Conservation (phyloP, 1,139 yeast species). For the Nakaseomyces nivariensis region DNA sequence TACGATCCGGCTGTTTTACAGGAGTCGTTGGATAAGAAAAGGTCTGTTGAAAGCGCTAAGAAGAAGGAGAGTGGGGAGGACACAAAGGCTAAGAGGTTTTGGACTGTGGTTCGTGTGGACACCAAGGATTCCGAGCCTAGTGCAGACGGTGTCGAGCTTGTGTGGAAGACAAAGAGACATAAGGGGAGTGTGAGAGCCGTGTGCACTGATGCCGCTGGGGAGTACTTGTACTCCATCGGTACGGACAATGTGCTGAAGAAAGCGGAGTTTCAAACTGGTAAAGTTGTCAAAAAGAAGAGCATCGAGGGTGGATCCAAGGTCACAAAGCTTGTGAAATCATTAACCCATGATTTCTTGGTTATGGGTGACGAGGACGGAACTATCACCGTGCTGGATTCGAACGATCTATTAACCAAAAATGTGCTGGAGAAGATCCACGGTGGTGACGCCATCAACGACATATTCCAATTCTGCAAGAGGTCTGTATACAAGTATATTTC, state of each 20-base stretch:
- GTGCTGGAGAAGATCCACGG: constrained; percentile 44
- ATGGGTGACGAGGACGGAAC: constrained; percentile 78
- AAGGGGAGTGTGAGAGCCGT: constrained; percentile 79
- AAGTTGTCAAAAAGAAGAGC: constrained; percentile 50
- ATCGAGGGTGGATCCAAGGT: constrained; percentile 34
- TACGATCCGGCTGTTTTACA: constrained; percentile 43
- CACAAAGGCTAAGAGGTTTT: constrained; percentile 35
- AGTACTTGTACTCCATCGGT: constrained; percentile 56
- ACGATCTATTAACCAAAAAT: constrained; percentile 33
- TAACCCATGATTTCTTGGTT: constrained; percentile 54
- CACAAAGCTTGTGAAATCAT: constrained; percentile 55
- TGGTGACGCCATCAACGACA: constrained; percentile 66
- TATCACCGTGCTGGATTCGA: constrained; percentile 53
- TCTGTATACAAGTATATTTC: constrained; percentile 77
- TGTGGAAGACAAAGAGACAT: constrained; percentile 86
- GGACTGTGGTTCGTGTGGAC: constrained; percentile 36
- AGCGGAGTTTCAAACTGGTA: constrained; percentile 65
- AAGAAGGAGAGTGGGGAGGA: background rate
- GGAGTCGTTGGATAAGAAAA: constrained; percentile 21
- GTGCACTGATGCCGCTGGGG: constrained; percentile 48
- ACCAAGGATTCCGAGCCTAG: constrained; percentile 3
- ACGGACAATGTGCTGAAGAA: constrained; percentile 71
- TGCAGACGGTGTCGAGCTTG: constrained; percentile 29
- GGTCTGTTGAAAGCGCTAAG: constrained; percentile 5
- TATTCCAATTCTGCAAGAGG: constrained; percentile 55